Conservation (phyloP, 2,329 filamentous ascomycete genomes). For the Fusarium sp. region DNA sequence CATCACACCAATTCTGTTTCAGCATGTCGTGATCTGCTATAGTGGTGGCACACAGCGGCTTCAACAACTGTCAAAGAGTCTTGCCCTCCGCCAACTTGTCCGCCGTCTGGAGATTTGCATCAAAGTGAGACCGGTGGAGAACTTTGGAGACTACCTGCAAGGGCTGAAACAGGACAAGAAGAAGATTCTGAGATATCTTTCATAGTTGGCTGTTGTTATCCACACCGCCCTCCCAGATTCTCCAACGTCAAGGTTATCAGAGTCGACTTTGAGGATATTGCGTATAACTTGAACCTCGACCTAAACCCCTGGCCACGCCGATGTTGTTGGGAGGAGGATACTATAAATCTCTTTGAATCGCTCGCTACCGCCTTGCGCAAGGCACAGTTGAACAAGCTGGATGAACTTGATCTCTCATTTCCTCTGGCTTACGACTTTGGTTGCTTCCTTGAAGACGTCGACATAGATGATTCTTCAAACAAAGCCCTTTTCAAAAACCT, state of each 20-base stretch:
- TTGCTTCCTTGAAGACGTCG: not conserved
- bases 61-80: constrained; percentile 3
- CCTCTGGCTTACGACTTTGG: constrained; percentile 15
- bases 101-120: constrained; percentile 14
- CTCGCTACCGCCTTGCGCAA: constrained; percentile 9
- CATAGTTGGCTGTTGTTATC: constrained; percentile 8
- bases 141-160: not conserved
- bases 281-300: not conserved
- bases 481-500: constrained; percentile 1
- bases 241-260: not conserved
- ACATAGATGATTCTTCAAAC: not conserved
- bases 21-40: constrained; percentile 6
- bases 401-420: constrained; percentile 11
- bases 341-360: constrained; percentile 7
- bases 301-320: not conserved
- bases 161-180: not conserved
- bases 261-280: constrained; percentile 6
- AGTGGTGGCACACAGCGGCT: not conserved
- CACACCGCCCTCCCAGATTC: constrained; percentile 11
- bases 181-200: constrained; percentile 2
- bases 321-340: constrained; percentile 1
- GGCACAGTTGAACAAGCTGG: constrained; percentile 2
- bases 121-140: not conserved
- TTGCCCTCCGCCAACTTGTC: constrained; percentile 11
- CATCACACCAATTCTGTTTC: constrained; percentile 7